Conservation (phyloP, 345 rosid species). For the Triadica sebifera region DNA sequence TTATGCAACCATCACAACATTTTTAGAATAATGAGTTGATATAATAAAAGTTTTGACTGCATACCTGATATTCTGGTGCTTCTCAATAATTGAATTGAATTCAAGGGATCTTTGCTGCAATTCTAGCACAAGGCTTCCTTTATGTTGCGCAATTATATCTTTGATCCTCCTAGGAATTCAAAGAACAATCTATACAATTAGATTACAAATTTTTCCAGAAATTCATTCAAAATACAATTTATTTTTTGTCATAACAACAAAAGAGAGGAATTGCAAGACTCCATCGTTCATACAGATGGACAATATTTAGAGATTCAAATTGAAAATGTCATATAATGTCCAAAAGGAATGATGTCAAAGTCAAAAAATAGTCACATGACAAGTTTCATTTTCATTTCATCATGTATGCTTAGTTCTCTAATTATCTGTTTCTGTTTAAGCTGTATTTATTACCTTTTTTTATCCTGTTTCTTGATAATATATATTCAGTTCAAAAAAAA, state of each 20-base stretch:
- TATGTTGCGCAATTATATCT: constrained; percentile 63
- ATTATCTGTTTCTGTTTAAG: background rate
- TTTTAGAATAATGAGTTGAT: constrained; percentile 11
- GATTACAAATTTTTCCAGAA: background rate
- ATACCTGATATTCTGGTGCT: constrained; percentile 82
- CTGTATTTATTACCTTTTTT: background rate
- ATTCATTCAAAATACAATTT: constrained; percentile 1
- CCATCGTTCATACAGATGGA: background rate
- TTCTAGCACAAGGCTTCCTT: constrained; percentile 92
- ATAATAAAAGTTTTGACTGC: constrained; percentile 11
- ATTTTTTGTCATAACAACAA: constrained; percentile 11
- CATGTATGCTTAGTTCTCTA: background rate
- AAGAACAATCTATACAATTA: background rate
- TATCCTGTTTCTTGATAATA: background rate
- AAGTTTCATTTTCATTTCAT: background rate
- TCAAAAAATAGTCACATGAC: background rate
- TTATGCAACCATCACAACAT: constrained; percentile 8
- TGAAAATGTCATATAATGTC: background rate
- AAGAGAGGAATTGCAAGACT: constrained; percentile 5
- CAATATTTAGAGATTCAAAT: constrained; percentile 6
- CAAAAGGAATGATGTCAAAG: background rate
- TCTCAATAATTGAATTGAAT: constrained; percentile 79
- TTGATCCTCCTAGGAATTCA: constrained; percentile 63
- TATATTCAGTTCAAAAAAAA: background rate
- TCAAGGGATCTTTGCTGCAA: constrained; percentile 98